Base-by-base conservation (phyloP, 2,329 filamentous ascomycete genomes). In the Pochonia chlamydosporia region DNA sequence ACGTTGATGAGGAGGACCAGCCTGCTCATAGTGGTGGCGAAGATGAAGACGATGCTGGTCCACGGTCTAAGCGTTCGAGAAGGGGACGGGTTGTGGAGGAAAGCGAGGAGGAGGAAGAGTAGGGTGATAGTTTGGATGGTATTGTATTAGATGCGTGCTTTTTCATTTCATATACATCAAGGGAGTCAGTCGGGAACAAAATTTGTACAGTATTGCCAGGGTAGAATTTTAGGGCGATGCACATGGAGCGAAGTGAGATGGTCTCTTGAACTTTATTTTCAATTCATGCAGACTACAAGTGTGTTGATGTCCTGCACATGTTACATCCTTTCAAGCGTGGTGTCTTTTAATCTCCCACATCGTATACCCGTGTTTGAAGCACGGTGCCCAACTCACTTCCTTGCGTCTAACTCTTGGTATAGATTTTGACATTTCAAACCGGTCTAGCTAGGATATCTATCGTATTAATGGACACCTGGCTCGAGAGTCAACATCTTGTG, bases 11-110 rank as follows among this genome's bases (percentile, higher is more conserved):
- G 18, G 58, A 63, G 10, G 61, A 56, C 6, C 56, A 61, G 3
- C 56, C 40, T 42, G 24, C 18, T 23, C 35, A 60, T 23, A 59
- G 62, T 18, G 62, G 72, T 6, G 71, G 76, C 1, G 74, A 73
- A 5, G 46, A 43, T 10, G 33, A 42, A 3, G n/a, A 58, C 59
- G 71, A 67, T 21, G 45, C 42, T 20, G 66, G 69, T 21, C 62
- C 65, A 51, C 66, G 66, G 55, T 59, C 60, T 46, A 78, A 73
- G 63, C 69, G 76, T 46, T 63, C 69, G 16, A 67, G 77, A 30
- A 68, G 77, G 37, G 75, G 73, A 18, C 67, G 75, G 30, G 73
- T 80, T 24, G 61, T 80, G 33, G 75, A 79, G 1, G 65, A 60
- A 26, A 61, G 49, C 23, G 50, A 52, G 18, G 52, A 56, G 44